Base-by-base conservation (phyloP, 2,329 filamentous ascomycete species). In the Verticillium alfalfae region DNA sequence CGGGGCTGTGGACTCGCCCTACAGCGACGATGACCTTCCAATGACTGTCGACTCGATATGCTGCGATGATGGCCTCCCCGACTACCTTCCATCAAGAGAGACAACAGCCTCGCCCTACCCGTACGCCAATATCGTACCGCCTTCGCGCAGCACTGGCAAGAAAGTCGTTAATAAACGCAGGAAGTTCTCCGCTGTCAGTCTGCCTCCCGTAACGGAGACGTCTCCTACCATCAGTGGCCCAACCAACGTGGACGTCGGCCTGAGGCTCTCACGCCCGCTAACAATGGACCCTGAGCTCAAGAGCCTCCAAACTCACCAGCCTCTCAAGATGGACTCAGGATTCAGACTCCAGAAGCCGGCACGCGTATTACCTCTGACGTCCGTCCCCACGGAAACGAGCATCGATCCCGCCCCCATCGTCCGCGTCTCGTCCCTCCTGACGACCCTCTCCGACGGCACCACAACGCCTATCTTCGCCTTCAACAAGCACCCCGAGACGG, bases 391-490 rank as follows among this genome's bases (percentile, higher is more conserved):
- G 9, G 55, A 13, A 16, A 12, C 16, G 6, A 12, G 18, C 34
- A 18, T 2, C 55, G 31, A 36, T 31, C 55, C 55, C 18, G 31
- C 55, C 16, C 13, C 31, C 7, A 37, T n/a, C 12, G 55, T 37
- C 34, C 26, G 26, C 5, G 16, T 16, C 6, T 57, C 55, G 2
- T 38, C 55, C 15, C 31, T 57, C 55, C 10, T 37, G n/a, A 57
- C 39, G 8, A 58, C 57, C 6, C 38, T 34, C 5, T 16, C 56
- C 31, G 36, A 61, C n/a, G 64, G 64, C 5, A 39, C 37, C 7
- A 3, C 54, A 6, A 56, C 31, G n/a, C 55, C 64, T 1, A 58
- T 65, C 7, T 65, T 60, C 59, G 59, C 26, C 26, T 65, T 65
- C 31, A 34, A 61, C 16, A 45, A 15, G 2, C 59, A 61, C 26